These are phyloP conservation scores for Mikania micrantha DNA, from an alignment of 129 eudicot genomes.

Conservation along the genomic window DNA sequence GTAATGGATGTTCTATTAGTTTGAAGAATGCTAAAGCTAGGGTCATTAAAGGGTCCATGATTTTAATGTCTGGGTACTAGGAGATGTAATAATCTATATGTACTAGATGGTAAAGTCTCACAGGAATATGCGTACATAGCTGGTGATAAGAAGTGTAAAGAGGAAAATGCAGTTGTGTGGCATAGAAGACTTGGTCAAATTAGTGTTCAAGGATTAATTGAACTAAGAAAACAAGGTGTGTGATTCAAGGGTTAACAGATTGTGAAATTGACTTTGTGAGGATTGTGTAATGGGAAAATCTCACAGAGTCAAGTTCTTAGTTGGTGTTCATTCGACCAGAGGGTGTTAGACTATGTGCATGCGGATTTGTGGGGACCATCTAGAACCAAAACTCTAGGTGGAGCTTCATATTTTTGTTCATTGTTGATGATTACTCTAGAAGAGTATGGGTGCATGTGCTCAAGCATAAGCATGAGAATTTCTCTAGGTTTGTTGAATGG, in stretches of 20 bases:
- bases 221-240: background rate
- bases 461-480: background rate
- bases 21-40: background rate
- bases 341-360: no score
- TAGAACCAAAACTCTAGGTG: no score
- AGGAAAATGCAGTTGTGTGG: background rate
- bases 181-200: no score
- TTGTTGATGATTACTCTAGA: no score
- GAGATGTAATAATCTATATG: background rate
- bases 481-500: background rate
- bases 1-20: background rate
- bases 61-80: background rate
- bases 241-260: background rate
- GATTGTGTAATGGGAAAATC: background rate
- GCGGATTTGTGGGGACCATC: no score
- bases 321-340: no score
- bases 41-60: background rate
- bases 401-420: no score
- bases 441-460: no score
- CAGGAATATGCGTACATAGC: no score
- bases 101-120: background rate
- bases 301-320: no score
- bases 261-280: background rate
- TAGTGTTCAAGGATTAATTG: background rate
- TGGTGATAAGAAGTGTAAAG: background rate